Percentiles rank a stretch among this genome's conserved stretches.
Evolutionary conservation across 2,329 filamentous ascomycete species (phyloP).

Genomic region (Epichloe aotearoae): DNA sequence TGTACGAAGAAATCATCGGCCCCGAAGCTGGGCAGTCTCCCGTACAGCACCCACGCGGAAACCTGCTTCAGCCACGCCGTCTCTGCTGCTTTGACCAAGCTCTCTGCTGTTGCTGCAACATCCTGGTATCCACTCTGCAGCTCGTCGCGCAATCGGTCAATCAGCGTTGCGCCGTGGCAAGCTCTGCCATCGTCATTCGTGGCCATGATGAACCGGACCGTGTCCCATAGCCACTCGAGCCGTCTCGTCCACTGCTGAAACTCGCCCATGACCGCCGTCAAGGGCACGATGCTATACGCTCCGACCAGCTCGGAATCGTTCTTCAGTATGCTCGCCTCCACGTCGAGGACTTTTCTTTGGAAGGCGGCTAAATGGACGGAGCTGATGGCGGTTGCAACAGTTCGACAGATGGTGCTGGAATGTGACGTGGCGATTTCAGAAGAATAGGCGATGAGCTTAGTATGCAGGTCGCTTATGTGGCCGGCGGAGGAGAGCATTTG

Average conservation of each 20-base stretch:
- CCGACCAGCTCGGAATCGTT: constrained; percentile 72
- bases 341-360: constrained; percentile 69
- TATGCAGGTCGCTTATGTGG: constrained; percentile 65
- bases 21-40: constrained; percentile 64
- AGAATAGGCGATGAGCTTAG: constrained; percentile 54
- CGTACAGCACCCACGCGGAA: constrained; percentile 83
- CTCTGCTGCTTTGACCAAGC: constrained; percentile 67
- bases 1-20: constrained; percentile 79
- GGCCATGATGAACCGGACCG: constrained; percentile 54
- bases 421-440: constrained; percentile 56
- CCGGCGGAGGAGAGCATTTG: constrained; percentile 68
- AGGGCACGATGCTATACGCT: constrained; percentile 82
- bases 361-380: constrained; percentile 67
- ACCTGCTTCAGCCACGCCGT: constrained; percentile 84
- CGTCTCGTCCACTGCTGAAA: constrained; percentile 78
- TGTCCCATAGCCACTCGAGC: constrained; percentile 74
- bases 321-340: constrained; percentile 65
- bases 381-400: constrained; percentile 66
- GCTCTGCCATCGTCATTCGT: constrained; percentile 19
- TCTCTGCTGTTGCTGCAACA: constrained; percentile 62
- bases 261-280: constrained; percentile 71
- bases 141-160: constrained; percentile 63
- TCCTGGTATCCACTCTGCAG: constrained; percentile 81
- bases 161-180: constrained; percentile 59
- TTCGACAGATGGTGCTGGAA: constrained; percentile 71